phyloP scores from a whole-genome alignment of 179 eudicot species.

The Silene noctiflora region DNA sequence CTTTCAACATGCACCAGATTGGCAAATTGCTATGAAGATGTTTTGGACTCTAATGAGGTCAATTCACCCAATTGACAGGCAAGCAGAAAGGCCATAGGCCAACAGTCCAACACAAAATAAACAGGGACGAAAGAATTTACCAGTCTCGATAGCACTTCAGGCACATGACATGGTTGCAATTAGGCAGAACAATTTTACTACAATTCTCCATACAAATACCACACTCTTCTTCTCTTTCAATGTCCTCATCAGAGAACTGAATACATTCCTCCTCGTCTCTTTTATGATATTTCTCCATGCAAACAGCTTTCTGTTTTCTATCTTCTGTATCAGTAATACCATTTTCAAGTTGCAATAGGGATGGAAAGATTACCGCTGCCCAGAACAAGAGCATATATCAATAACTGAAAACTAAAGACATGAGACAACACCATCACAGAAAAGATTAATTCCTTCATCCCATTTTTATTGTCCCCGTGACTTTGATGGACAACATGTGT shows the following conservation, averaged over 20 bases:
- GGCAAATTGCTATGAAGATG: too few species aligned
- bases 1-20: too few species aligned
- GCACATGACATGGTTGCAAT: slow-evolving; percentile 90
- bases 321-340: slow-evolving; percentile 93
- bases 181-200: slow-evolving; percentile 75
- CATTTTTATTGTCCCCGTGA: too few species aligned
- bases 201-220: slow-evolving; percentile 93
- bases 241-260: slow-evolving; percentile 57
- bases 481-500: too few species aligned
- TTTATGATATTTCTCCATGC: slow-evolving; percentile 76
- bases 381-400: slow-evolving; percentile 14
- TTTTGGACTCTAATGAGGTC: too few species aligned
- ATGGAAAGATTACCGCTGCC: slow-evolving; percentile 86
- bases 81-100: neutral
- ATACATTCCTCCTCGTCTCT: slow-evolving; percentile 48
- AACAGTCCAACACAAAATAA: neutral
- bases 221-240: slow-evolving; percentile 92
- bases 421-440: neutral
- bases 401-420: neutral
- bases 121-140: slow-evolving; percentile 35
- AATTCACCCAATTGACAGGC: neutral
- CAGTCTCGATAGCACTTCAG: slow-evolving; percentile 87
- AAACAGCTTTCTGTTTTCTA: slow-evolving; percentile 70
- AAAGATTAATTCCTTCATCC: too few species aligned
- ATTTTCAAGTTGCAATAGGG: slow-evolving; percentile 81